A percentile compares a stretch with the other conserved stretches of the same genome.
Evolutionary conservation across 306 rosid genomes (phyloP).

Genomic region (Hippophae tibetana): DNA sequence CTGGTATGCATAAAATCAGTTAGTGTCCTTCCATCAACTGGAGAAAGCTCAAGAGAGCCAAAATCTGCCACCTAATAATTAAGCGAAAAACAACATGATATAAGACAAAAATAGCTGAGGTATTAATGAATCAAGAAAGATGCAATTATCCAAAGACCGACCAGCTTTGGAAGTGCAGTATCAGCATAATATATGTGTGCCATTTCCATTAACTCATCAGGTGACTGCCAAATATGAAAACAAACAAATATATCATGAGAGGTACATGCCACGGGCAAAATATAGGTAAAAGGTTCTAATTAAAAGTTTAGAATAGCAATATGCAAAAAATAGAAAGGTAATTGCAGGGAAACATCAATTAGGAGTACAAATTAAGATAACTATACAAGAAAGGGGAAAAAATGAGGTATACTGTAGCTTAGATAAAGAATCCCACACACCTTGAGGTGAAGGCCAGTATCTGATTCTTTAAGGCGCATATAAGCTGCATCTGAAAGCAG

Average conservation of each 20-base stretch:
- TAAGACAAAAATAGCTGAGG: slow-evolving; percentile 19
- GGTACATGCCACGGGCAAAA: slow-evolving; percentile 2
- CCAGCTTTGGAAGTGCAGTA: slow-evolving; percentile 96
- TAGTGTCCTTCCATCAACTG: slow-evolving; percentile 96
- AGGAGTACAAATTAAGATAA: slow-evolving; percentile 1
- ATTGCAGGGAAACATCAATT: background rate
- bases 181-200: slow-evolving; percentile 80
- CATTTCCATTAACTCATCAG: slow-evolving; percentile 88
- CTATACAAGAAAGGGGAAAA: slow-evolving; percentile 1
- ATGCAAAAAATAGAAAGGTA: slow-evolving; percentile 8
- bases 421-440: slow-evolving; percentile 28
- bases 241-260: slow-evolving; percentile 14
- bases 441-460: slow-evolving; percentile 84
- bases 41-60: slow-evolving; percentile 98
- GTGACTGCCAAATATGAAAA: slow-evolving; percentile 48
- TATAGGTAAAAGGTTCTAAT: background rate
- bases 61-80: slow-evolving; percentile 86
- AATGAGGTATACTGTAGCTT: slow-evolving; percentile 1
- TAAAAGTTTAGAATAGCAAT: slow-evolving; percentile 2
- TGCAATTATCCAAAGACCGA: slow-evolving; percentile 29
- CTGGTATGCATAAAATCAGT: slow-evolving; percentile 98
- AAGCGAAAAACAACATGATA: slow-evolving; percentile 12
- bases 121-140: slow-evolving; percentile 6
- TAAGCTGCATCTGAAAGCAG: slow-evolving; percentile 78
- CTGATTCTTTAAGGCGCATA: slow-evolving; percentile 82